Evolutionary conservation across 768 basidiomycete species (phyloP).

Genomic region (Tylopilus plumbeoviolaceoides): DNA sequence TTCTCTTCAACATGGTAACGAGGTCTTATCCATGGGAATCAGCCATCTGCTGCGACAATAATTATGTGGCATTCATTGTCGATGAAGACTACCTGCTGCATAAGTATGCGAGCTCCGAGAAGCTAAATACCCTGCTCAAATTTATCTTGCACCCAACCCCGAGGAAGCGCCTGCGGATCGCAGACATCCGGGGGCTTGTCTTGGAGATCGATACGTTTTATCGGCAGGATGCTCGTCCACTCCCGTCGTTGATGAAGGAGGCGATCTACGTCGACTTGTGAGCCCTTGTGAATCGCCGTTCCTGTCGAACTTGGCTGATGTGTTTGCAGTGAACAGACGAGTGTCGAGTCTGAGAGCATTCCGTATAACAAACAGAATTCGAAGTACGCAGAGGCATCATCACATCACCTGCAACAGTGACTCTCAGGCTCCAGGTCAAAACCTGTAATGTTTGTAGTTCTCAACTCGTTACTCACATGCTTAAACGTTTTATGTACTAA

Average conservation of each 20-base stretch:
- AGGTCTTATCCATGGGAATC: too few species aligned
- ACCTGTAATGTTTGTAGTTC: too few species aligned
- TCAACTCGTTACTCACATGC: too few species aligned
- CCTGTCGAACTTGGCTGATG: not conserved
- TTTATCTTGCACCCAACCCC: not conserved
- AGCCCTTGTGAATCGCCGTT: not conserved
- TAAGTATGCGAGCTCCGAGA: not conserved
- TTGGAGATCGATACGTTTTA: too few species aligned
- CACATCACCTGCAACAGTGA: not conserved
- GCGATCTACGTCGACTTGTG: not conserved
- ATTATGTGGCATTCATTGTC: not conserved
- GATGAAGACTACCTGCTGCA: slow-evolving; percentile 5
- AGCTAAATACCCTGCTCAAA: not conserved
- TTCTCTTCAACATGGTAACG: slow-evolving; percentile 77
- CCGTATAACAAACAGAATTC: too few species aligned
- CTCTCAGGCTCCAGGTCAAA: too few species aligned
- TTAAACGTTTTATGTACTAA: too few species aligned
- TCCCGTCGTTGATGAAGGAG: too few species aligned
- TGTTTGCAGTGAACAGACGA: not conserved
- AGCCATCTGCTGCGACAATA: not conserved
- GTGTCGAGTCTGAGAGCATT: not conserved
- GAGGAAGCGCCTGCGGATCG: not conserved
- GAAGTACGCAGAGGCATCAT: not conserved
- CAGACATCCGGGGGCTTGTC: too few species aligned
- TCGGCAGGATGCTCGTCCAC: too few species aligned